Evolutionary conservation across 2,329 filamentous ascomycete species (phyloP), one percentile per base, ranked within the genome.

Genomic region (Aureobasidium pullulans): DNA sequence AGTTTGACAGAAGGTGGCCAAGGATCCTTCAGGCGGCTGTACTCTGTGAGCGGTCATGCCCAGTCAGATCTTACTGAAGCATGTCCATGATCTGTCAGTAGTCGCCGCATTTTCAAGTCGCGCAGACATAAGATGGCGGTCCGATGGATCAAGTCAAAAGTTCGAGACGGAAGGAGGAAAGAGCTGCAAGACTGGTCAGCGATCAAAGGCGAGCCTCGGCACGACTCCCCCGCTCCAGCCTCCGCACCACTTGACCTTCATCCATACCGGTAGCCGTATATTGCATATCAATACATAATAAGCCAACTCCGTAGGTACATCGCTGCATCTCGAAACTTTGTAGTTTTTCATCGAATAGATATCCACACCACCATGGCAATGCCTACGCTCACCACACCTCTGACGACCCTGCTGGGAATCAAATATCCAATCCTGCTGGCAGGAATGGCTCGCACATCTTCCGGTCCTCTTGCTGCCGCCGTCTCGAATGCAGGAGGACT

Each of bases 401-500:
- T 96, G 39, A 92, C 87, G 64, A 79, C 79, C 58, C 85, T 96
- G 54, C 82, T 96, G 56, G 83, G 84, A 28, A 96, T 96, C 74
- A 79, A 86, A 65, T 91, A 96, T 76, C 93, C 93, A 42, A 86
- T 97, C 72, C 78, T 96, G 65, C 88, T 96, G 19, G 93, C 93
- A 36, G 93, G 93, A 68, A 97, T 97, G 93, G 92, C 93, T 2
- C 84, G 88, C 63, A 89, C 89, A 9, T 92, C 89, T 0, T 86
- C 87, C 61, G 89, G 87, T 0, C 81, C 80, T 16, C 85, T 96
- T 48, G 90, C 90, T 7, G 90, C 90, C 3, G 90, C 90, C 6
- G 90, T 96, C 39, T 94, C 88, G 69, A 95, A 95, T 70, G 89
- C 90, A 1, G 91, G 91, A 63, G 91, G 90, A 0, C 84, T 96